Evolutionary conservation across 805 yeast species (phyloP).

Genomic region (Saccharomycopsis sp.): DNA sequence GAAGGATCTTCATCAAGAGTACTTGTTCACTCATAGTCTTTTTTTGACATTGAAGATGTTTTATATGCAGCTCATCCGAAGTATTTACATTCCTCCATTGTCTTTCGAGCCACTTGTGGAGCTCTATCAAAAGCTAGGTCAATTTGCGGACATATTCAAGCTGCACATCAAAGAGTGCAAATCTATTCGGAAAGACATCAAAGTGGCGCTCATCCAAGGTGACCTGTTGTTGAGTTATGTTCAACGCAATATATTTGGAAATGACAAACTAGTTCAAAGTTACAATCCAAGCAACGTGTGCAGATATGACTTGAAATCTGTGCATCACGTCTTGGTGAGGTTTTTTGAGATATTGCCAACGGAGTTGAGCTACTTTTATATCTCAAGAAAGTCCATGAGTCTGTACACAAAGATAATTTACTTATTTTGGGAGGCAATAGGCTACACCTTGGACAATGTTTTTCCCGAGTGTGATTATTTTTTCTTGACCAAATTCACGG

Average conservation of each 20-base stretch:
- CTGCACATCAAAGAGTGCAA: background rate
- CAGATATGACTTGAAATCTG: background rate
- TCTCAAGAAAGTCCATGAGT: no score
- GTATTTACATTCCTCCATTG: background rate
- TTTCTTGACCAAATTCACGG: constrained; percentile 12
- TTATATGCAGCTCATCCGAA: background rate
- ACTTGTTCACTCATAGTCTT: background rate
- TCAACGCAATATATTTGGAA: background rate
- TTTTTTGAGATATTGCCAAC: background rate
- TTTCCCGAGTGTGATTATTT: constrained; percentile 16
- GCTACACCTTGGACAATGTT: constrained; percentile 15
- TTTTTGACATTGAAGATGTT: background rate
- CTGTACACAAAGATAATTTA: constrained; percentile 12
- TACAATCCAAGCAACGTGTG: background rate
- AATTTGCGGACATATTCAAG: no score
- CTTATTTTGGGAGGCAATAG: constrained; percentile 16
- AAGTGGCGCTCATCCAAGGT: no score
- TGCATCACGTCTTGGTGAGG: no score
- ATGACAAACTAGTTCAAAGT: background rate
- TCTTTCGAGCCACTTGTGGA: background rate
- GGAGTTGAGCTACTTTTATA: no score
- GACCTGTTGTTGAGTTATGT: background rate
- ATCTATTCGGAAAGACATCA: background rate
- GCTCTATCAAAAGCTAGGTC: no score
- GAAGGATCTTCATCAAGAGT: background rate